Evolutionary conservation across 768 basidiomycete genomes (phyloP).

Genomic region (Pluteus cervinus): DNA sequence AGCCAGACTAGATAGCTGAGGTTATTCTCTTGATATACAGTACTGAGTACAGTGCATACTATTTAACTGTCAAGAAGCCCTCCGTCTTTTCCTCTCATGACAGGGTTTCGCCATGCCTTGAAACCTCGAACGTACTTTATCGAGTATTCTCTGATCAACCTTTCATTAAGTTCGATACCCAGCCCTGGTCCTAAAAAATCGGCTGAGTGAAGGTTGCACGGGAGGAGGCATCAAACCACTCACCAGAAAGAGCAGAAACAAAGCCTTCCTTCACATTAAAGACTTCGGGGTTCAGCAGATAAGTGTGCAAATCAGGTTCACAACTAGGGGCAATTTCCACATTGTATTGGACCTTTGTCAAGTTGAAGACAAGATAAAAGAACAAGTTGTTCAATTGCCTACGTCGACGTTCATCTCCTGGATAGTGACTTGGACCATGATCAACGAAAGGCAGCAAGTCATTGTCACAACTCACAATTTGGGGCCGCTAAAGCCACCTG

Average conservation of each 20-base stretch:
- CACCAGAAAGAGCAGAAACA: slow-evolving; percentile 37
- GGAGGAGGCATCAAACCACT: slow-evolving; percentile 5
- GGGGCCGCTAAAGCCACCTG: slow-evolving; percentile 54
- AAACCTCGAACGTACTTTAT: slow-evolving; percentile 27
- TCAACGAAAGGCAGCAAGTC: background rate
- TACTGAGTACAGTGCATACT: too few relatives aligned
- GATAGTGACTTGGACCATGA: slow-evolving; percentile 37
- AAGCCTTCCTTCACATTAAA: slow-evolving; percentile 50
- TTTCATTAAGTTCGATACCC: slow-evolving; percentile 58
- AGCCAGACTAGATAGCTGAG: too few relatives aligned
- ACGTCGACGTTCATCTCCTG: slow-evolving; percentile 65
- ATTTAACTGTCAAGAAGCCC: slow-evolving; percentile 48
- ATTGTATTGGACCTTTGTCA: slow-evolving; percentile 54
- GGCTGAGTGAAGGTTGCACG: background rate
- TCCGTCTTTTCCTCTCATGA: slow-evolving; percentile 52
- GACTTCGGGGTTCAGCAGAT: slow-evolving; percentile 43
- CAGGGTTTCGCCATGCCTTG: slow-evolving; percentile 46
- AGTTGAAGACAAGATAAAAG: background rate
- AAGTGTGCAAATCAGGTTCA: slow-evolving; percentile 54
- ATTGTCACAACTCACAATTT: slow-evolving; percentile 41
- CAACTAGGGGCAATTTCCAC: slow-evolving; percentile 22
- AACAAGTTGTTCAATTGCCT: slow-evolving; percentile 5
- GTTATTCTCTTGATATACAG: too few relatives aligned
- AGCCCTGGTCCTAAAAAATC: slow-evolving; percentile 42
- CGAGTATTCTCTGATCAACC: slow-evolving; percentile 35